Conservation (phyloP, 2,329 filamentous ascomycete genomes). For the Beauveria caledonica region DNA sequence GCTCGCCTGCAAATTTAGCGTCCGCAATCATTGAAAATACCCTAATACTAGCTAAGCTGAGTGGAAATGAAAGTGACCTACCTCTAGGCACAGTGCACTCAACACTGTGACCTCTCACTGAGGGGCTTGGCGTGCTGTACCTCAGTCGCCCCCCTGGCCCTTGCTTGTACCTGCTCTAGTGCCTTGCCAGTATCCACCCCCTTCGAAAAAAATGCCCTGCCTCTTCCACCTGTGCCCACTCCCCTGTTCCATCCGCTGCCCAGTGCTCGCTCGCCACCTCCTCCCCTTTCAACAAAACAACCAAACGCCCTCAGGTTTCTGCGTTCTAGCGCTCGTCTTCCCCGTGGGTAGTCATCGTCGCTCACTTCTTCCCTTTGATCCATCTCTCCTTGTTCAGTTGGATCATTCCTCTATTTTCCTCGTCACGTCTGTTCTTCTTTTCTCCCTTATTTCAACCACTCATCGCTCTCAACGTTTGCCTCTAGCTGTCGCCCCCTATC, state of each 20-base stretch:
- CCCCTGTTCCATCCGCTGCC: conserved; percentile 11
- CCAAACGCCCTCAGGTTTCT: conserved; percentile 17
- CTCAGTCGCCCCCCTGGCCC: neutral
- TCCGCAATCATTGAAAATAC: too few relatives aligned
- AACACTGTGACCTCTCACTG: neutral
- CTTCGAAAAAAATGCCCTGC: conserved; percentile 14
- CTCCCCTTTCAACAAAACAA: conserved; percentile 33
- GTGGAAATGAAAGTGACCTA: too few relatives aligned
- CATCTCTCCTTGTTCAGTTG: conserved; percentile 5
- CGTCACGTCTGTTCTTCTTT: conserved; percentile 6
- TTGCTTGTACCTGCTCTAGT: neutral
- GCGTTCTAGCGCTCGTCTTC: conserved; percentile 6
- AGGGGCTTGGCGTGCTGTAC: neutral
- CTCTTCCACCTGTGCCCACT: conserved; percentile 18
- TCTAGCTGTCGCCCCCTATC: neutral
- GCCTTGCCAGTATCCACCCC: neutral
- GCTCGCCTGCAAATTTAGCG: too few relatives aligned
- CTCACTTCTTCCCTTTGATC: conserved; percentile 11
- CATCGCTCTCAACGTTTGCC: neutral
- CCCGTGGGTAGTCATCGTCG: conserved; percentile 6
- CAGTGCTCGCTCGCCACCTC: neutral
- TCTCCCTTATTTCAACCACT: neutral
- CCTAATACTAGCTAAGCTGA: conserved; percentile 8
- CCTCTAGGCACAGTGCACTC: neutral
- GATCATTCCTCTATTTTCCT: conserved; percentile 11